Conservation (phyloP, 768 basidiomycete genomes). For the Suillus lakei region DNA sequence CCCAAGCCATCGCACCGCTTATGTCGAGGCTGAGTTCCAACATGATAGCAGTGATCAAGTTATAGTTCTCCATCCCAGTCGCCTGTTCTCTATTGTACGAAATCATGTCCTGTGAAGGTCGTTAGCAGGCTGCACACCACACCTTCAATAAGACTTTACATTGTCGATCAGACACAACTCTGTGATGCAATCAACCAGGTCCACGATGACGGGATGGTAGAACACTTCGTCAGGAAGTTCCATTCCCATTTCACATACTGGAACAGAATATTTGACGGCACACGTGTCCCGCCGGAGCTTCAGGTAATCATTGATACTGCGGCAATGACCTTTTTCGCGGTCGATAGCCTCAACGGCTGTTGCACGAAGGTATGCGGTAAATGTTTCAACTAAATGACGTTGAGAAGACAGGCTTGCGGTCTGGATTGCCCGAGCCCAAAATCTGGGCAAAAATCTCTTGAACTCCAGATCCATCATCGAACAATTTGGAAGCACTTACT, state of each 20-base stretch:
- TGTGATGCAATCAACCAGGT: conserved; percentile 13
- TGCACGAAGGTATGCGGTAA: background rate
- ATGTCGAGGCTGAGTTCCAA: too few species aligned
- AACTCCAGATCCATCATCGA: too few species aligned
- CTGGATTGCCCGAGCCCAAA: conserved; percentile 10
- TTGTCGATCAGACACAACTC: conserved; percentile 30
- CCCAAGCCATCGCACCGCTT: too few species aligned
- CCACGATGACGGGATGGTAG: conserved; percentile 24
- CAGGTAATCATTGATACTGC: conserved; percentile 36
- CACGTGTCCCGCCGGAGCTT: conserved; percentile 36
- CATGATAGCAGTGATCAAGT: conserved; percentile 41
- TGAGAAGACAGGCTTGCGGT: conserved; percentile 5
- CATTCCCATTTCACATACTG: conserved; percentile 27
- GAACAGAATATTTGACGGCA: conserved; percentile 35
- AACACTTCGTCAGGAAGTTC: conserved; percentile 37
- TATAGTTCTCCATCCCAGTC: conserved; percentile 37
- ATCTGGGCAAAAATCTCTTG: background rate
- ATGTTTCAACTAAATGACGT: conserved; percentile 11
- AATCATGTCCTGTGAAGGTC: conserved; percentile 34
- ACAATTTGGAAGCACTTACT: conserved; percentile 5
- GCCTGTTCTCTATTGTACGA: conserved; percentile 44
- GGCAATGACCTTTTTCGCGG: conserved; percentile 19
- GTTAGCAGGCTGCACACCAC: too few species aligned
- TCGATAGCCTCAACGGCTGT: conserved; percentile 9
- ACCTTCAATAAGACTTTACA: conserved; percentile 13